phyloP scores from a whole-genome alignment of 2,329 filamentous ascomycete species.

The Talaromyces sp. region DNA sequence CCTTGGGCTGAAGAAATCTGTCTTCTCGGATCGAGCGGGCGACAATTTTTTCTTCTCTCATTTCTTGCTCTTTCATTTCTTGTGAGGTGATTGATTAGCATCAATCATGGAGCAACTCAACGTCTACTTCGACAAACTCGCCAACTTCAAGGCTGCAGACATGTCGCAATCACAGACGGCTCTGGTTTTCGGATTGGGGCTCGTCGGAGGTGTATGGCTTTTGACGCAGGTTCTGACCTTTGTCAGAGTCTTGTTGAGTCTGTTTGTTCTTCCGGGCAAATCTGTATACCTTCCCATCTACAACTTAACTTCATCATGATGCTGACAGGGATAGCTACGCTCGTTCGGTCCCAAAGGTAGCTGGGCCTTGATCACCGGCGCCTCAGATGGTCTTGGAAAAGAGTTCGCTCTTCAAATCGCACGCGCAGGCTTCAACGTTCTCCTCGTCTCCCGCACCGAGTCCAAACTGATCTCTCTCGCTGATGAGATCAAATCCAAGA shows the following conservation, averaged over 20 bases:
- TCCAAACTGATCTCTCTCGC: conserved; percentile 81
- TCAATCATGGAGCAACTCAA: conserved; percentile 34
- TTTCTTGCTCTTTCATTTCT: not conserved
- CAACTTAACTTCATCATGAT: not conserved
- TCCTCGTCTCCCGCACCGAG: conserved; percentile 92
- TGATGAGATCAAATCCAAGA: conserved; percentile 66
- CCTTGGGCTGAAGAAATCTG: not conserved
- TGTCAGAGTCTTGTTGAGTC: conserved; percentile 59
- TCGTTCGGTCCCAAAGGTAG: conserved; percentile 88
- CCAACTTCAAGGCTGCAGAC: conserved; percentile 34
- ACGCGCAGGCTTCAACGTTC: conserved; percentile 84
- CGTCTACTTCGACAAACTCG: conserved; percentile 31
- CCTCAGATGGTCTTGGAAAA: conserved; percentile 94
- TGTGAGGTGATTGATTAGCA: not conserved
- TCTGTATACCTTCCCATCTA: conserved; percentile 35
- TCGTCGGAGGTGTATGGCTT: conserved; percentile 57
- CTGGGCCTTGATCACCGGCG: conserved; percentile 92
- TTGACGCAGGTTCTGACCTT: conserved; percentile 57
- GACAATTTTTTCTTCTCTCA: not conserved
- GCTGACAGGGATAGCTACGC: conserved; percentile 59
- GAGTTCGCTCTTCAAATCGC: conserved; percentile 92
- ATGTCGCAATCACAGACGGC: conserved; percentile 37
- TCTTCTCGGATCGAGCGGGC: not conserved
- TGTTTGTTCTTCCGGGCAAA: conserved; percentile 61
- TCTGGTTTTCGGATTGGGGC: conserved; percentile 35